phyloP scores from a whole-genome alignment of 1,139 yeast species.

The Cylindricascospora bacillispora region DNA sequence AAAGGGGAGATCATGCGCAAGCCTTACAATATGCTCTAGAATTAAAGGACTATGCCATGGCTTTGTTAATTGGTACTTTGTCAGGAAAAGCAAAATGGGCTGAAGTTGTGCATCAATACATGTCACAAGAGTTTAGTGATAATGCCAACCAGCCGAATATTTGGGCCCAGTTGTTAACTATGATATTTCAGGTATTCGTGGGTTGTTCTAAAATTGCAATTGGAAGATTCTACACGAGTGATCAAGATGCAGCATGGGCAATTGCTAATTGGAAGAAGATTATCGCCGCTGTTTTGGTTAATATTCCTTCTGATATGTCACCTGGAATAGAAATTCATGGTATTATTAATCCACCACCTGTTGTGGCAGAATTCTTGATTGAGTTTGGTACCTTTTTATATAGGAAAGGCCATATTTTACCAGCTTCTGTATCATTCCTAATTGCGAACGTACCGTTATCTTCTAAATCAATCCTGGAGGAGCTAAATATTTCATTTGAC shows the following conservation, averaged over 20 bases:
- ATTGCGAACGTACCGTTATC: constrained; percentile 39
- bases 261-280: constrained; percentile 40
- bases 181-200: constrained; percentile 49
- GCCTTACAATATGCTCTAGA: constrained; percentile 56
- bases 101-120: constrained; percentile 40
- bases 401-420: constrained; percentile 29
- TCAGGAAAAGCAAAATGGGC: constrained; percentile 53
- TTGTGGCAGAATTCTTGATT: constrained; percentile 34
- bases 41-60: constrained; percentile 66
- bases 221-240: constrained; percentile 33
- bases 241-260: constrained; percentile 35
- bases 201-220: constrained; percentile 50
- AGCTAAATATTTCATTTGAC: constrained; percentile 15
- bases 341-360: constrained; percentile 21
- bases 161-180: constrained; percentile 33
- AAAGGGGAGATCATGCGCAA: constrained; percentile 50
- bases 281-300: constrained; percentile 30
- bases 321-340: not conserved
- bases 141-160: constrained; percentile 37
- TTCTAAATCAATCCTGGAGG: constrained; percentile 11
- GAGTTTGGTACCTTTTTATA: constrained; percentile 43
- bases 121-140: constrained; percentile 31
- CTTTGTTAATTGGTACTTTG: constrained; percentile 56
- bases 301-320: constrained; percentile 5
- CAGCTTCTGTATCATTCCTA: constrained; percentile 37